phyloP scores from a whole-genome alignment of 2,329 filamentous ascomycete genomes.

The Cladosporium sp. region DNA sequence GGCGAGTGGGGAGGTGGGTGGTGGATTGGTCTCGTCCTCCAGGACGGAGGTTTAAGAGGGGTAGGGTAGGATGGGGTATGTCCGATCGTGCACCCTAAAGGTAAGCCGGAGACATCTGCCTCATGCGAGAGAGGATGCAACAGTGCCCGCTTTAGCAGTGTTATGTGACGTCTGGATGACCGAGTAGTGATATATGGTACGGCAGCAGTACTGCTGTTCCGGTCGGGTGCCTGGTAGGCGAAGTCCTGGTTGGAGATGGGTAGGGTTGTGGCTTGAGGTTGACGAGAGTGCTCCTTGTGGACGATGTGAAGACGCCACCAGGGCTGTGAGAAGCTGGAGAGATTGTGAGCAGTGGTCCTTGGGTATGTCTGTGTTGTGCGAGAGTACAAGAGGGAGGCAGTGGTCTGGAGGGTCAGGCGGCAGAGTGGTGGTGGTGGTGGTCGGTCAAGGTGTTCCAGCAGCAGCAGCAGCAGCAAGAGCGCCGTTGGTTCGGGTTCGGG shows the following conservation, averaged over 20 bases:
- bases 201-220: not conserved
- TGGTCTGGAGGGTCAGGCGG: not conserved
- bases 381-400: not conserved
- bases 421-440: not conserved
- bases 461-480: not conserved
- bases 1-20: constrained; percentile 30
- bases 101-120: constrained; percentile 19
- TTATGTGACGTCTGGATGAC: not conserved
- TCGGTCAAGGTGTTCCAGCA: not conserved
- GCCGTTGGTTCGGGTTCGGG: not conserved
- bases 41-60: constrained; percentile 31
- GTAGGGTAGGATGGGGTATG: constrained; percentile 23
- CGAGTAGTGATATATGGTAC: not conserved
- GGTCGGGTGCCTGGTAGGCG: not conserved
- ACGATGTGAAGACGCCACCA: not conserved
- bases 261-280: constrained; percentile 5
- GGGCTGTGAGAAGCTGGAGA: not conserved
- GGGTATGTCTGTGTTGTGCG: not conserved
- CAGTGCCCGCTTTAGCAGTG: not conserved
- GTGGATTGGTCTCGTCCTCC: constrained; percentile 30
- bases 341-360: not conserved
- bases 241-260: not conserved
- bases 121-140: not conserved
- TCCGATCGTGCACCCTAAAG: constrained; percentile 12
- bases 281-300: not conserved